phyloP scores from a whole-genome alignment of 768 basidiomycete species.

The Chalciporus sphaerocephalus region DNA sequence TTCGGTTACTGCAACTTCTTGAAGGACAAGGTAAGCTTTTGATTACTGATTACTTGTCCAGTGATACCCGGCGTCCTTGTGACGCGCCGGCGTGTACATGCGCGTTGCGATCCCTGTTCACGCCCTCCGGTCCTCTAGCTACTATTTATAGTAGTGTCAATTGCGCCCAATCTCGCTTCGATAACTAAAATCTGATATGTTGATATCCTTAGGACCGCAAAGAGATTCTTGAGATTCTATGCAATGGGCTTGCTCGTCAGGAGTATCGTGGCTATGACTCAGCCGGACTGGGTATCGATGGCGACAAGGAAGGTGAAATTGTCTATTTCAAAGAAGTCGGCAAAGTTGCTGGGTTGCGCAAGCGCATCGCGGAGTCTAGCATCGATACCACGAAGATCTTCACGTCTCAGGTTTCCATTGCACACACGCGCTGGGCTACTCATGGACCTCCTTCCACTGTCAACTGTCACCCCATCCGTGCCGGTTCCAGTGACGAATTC shows the following conservation, averaged over 20 bases:
- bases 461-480: slow-evolving; percentile 95
- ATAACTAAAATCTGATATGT: slow-evolving; percentile 17
- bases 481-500: slow-evolving; percentile 79
- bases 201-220: slow-evolving; percentile 62
- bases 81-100: slow-evolving; percentile 8
- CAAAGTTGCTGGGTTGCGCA: slow-evolving; percentile 90
- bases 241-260: slow-evolving; percentile 86
- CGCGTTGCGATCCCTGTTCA: background rate
- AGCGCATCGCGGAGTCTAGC: slow-evolving; percentile 71
- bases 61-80: slow-evolving; percentile 1
- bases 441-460: slow-evolving; percentile 83
- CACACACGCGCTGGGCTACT: slow-evolving; percentile 99
- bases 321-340: slow-evolving; percentile 96
- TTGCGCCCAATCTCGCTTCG: background rate
- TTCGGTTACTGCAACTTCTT: slow-evolving; percentile 94
- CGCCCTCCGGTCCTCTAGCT: slow-evolving; percentile 2
- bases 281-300: slow-evolving; percentile 87
- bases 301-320: slow-evolving; percentile 74
- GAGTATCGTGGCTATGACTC: slow-evolving; percentile 99
- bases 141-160: slow-evolving; percentile 18
- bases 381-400: slow-evolving; percentile 74
- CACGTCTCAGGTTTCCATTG: slow-evolving; percentile 90
- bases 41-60: background rate
- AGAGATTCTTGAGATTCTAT: slow-evolving; percentile 86
- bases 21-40: slow-evolving; percentile 78